Evolutionary conservation across 208 protist species (phyloP), one percentile per base, ranked within the genome.

Genomic region (Leishmania aethiopica): DNA sequence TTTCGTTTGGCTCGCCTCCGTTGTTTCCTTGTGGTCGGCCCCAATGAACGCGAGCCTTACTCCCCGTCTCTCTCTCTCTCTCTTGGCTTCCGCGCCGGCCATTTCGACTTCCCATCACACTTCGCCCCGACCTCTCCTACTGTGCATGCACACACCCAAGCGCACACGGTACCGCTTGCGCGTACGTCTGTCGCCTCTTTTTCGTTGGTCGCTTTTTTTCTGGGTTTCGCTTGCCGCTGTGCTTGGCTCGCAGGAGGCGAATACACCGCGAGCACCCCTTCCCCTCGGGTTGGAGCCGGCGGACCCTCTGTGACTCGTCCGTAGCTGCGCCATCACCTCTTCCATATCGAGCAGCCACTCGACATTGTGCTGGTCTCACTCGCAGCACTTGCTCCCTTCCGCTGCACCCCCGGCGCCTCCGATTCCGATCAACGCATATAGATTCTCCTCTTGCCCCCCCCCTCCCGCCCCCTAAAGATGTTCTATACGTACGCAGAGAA

Each of bases 401-500:
- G 4, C 25, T n/a, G 6, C 22, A 32, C 25, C 19, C 57, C 22
- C 1, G 15, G 8, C 25, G 0, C 22, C 57, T 64, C 28, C 15
- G 32, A 67, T 67, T 5, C 32, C 32, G 62, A 40, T n/a, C 1
- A 3, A 37, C 25, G 11, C 60, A 66, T 35, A 66, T 7, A 6
- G 60, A 37, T 66, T 37, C 3, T 2, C 11, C 11, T 28, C 0
- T 35, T 35, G 1, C n/a, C 59, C 67, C 17, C 0, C 35, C 25
- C 3, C 37, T 10, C 40, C 35, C 40, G 17, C 5, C 35, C 4
- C 22, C 37, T 51, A 2, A 51, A 47, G 49, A 95, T 95, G 92
- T 92, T 90, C 75, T 95, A 85, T 64, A 86, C 86, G 7, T 88
- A 85, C 71, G 92, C 86, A 6, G 92, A 95, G 78, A 95, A 95